A percentile compares a stretch with the other conserved stretches of the same genome.
These are phyloP conservation scores for Aaosphaeria pasadenensis DNA, from an alignment of 2,329 filamentous ascomycete genomes.

Conservation along the genomic window DNA sequence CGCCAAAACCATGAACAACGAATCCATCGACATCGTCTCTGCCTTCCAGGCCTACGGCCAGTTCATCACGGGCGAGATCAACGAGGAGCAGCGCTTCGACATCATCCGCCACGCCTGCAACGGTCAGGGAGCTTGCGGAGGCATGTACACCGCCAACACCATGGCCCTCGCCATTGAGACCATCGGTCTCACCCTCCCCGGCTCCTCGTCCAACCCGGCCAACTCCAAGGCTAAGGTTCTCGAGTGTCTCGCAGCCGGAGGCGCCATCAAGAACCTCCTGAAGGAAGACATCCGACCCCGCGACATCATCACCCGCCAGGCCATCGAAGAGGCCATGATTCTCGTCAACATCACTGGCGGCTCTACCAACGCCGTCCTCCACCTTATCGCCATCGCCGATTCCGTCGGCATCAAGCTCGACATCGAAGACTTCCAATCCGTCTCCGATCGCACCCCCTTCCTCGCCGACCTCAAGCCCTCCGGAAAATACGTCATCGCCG, in stretches of 20 bases:
- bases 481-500: constrained; percentile 56
- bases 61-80: constrained; percentile 88
- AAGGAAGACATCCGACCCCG: constrained; percentile 50
- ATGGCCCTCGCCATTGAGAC: constrained; percentile 51
- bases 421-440: constrained; percentile 51
- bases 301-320: constrained; percentile 49
- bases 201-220: constrained; percentile 51
- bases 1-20: constrained; percentile 68
- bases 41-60: constrained; percentile 98
- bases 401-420: constrained; percentile 50
- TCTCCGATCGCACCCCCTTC: constrained; percentile 50
- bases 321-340: constrained; percentile 52
- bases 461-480: constrained; percentile 52
- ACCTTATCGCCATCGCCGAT: constrained; percentile 51
- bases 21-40: constrained; percentile 87
- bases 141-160: constrained; percentile 63
- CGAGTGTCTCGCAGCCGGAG: constrained; percentile 49
- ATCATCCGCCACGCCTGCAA: constrained; percentile 92
- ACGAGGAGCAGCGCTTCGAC: constrained; percentile 86
- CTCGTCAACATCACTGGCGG: constrained; percentile 50
- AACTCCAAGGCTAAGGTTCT: constrained; percentile 50
- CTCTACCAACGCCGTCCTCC: constrained; percentile 51
- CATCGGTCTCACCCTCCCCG: constrained; percentile 51
- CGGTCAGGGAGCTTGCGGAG: constrained; percentile 78
- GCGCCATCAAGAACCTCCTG: constrained; percentile 50